Conservation (phyloP, 2,329 filamentous ascomycete genomes). For the Fusarium odoratissimum region DNA sequence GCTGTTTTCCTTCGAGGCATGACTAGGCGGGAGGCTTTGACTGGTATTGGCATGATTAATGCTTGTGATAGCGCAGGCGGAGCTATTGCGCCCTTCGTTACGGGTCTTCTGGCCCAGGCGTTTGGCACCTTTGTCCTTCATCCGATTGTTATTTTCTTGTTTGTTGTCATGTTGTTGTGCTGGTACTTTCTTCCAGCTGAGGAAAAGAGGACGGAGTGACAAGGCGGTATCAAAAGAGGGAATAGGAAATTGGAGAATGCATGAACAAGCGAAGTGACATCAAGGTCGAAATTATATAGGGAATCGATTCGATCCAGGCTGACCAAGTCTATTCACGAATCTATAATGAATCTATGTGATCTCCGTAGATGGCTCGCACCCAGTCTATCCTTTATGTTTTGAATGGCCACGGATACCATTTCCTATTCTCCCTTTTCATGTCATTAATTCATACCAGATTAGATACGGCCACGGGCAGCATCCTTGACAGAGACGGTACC, state of each 20-base stretch:
- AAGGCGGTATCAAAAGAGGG: not conserved
- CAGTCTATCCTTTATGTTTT: constrained; percentile 30
- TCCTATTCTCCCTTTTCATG: not conserved
- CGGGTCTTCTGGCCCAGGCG: constrained; percentile 71
- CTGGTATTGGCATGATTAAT: constrained; percentile 74
- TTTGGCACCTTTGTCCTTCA: constrained; percentile 72
- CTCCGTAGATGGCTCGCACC: constrained; percentile 14
- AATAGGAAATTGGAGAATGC: not conserved
- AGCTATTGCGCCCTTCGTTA: constrained; percentile 74
- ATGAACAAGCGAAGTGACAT: not conserved
- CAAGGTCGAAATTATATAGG: not conserved
- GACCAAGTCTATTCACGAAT: constrained; percentile 19
- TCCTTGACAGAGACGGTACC: constrained; percentile 78
- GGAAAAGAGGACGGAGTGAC: constrained; percentile 67
- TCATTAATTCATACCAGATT: constrained; percentile 21
- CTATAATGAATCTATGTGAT: constrained; percentile 31
- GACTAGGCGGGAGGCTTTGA: constrained; percentile 68
- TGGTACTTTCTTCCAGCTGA: constrained; percentile 70
- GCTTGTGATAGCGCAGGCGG: constrained; percentile 77
- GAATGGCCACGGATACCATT: constrained; percentile 1
- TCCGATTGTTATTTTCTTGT: constrained; percentile 75
- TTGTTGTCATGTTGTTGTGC: constrained; percentile 71
- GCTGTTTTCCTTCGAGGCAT: constrained; percentile 72
- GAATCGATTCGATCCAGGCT: not conserved
- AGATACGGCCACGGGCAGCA: constrained; percentile 67